Evolutionary conservation across 441 rosid genomes (phyloP), one percentile per base, ranked within the genome.

Genomic region (Arabidopsis lyrata): DNA sequence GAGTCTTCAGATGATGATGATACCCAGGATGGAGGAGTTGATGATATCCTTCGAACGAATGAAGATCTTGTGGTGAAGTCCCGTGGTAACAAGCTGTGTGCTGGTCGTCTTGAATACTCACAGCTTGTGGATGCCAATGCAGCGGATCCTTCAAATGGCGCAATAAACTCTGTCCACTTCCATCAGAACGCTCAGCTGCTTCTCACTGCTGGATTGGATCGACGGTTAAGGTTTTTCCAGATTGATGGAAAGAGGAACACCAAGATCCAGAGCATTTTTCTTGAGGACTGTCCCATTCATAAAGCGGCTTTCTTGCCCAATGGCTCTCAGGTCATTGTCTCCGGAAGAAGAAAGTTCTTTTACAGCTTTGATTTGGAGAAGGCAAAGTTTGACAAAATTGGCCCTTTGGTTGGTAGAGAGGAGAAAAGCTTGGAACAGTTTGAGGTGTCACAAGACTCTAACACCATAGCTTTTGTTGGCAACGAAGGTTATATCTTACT

Each of bases 171-270:
- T 1, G 96, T 91, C 50, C 89, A 91, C 70, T 94, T 94, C 81
- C 98, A 93, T 80, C 83, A 80, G 31, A 93, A 91, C 73, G 95
- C 86, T 52, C 98, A 91, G 81, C 74, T 91, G 75, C 86, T 94
- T 61, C 96, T 94, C 61, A 68, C 89, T 34, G 90, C 92, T 20
- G 97, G 97, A 47, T 80, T 87, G 63, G 96, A 94, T 74, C 64
- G 89, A 67, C 78, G 85, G 73, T 79, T 94, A 32, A 82, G 90
- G 68, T 91, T 94, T 81, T 92, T 92, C 67, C 94, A 92, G 83
- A 87, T 94, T 56, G 99, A 94, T 81, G 99, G 99, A 2, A 94
- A 89, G 81, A 84, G 88, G 75, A 91, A 91, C 82, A 87, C 95
- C 9, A 91, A 87, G 78, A 85, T 91, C 59, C 96, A 94, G 76